Conservation (phyloP, 371 early-diverging fungal genomes). For the Lichtheimia ramosa region DNA sequence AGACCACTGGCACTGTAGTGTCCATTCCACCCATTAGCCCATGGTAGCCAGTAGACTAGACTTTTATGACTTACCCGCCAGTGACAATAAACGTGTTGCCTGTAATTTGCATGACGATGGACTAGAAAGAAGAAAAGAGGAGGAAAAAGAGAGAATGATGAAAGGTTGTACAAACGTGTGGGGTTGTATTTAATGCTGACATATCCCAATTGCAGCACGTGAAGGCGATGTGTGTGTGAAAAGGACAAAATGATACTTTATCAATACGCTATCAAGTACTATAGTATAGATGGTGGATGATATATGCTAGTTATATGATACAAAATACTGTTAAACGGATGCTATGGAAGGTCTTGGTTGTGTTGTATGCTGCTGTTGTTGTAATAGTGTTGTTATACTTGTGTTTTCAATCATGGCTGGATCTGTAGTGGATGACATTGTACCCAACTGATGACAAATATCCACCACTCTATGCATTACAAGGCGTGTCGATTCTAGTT, state of each 20-base stretch:
- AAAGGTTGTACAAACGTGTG: not conserved
- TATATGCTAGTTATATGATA: not conserved
- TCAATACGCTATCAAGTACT: too few relatives aligned
- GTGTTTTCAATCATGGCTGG: too few relatives aligned
- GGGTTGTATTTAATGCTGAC: slow-evolving; percentile 7
- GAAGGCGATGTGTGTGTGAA: not conserved
- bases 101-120: slow-evolving; percentile 14
- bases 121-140: not conserved
- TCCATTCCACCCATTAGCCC: not conserved
- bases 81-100: slow-evolving; percentile 60
- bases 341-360: slow-evolving; percentile 3
- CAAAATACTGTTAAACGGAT: slow-evolving; percentile 1
- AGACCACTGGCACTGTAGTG: slow-evolving; percentile 42
- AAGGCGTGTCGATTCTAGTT: slow-evolving; percentile 11
- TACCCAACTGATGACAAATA: not conserved
- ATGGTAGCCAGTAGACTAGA: not conserved
- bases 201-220: slow-evolving; percentile 7
- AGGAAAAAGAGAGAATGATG: not conserved
- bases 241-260: too few relatives aligned
- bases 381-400: too few relatives aligned
- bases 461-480: slow-evolving; percentile 13
- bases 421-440: too few relatives aligned
- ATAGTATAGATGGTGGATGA: too few relatives aligned
- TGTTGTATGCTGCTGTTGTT: too few relatives aligned
- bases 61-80: slow-evolving; percentile 43